These are phyloP conservation scores for Xylaria palmicola DNA, from an alignment of 495 filamentous ascomycete genomes.

Conservation along the genomic window DNA sequence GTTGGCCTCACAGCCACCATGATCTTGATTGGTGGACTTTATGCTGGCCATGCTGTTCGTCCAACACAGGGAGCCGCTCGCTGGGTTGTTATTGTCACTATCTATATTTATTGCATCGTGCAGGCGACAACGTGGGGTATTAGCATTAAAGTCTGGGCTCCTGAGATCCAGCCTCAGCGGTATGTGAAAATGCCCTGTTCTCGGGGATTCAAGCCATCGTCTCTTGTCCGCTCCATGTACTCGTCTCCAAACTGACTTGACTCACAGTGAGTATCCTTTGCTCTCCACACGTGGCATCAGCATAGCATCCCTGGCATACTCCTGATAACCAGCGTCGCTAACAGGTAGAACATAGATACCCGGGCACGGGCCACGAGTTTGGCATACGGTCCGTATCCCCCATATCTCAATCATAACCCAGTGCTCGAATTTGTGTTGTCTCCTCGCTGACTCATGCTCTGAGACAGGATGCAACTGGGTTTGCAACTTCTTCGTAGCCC, in stretches of 20 bases:
- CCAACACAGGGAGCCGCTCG: constrained; percentile 42
- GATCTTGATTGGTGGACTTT: constrained; percentile 43
- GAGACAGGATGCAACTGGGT: constrained; percentile 15
- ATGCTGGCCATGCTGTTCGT: constrained; percentile 51
- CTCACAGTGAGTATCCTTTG: not conserved
- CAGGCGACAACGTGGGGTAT: constrained; percentile 52
- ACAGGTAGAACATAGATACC: constrained; percentile 27
- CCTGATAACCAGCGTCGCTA: not conserved
- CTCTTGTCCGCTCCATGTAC: not conserved
- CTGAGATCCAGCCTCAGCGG: constrained; percentile 56
- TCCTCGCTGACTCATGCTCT: not conserved
- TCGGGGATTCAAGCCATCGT: not conserved
- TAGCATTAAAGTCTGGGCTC: constrained; percentile 51
- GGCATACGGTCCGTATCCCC: constrained; percentile 30
- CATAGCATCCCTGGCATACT: not conserved
- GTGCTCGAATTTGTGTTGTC: not conserved
- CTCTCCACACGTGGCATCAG: not conserved
- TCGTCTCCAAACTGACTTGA: not conserved
- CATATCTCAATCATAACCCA: not conserved
- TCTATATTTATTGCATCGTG: constrained; percentile 44
- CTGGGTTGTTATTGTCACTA: constrained; percentile 56
- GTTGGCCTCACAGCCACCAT: constrained; percentile 36
- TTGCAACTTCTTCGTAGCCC: constrained; percentile 61
- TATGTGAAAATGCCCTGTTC: not conserved
- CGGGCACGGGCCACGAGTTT: constrained; percentile 53